Conservation (phyloP, 2,329 filamentous ascomycete species). For the Fusarium nygamai region DNA sequence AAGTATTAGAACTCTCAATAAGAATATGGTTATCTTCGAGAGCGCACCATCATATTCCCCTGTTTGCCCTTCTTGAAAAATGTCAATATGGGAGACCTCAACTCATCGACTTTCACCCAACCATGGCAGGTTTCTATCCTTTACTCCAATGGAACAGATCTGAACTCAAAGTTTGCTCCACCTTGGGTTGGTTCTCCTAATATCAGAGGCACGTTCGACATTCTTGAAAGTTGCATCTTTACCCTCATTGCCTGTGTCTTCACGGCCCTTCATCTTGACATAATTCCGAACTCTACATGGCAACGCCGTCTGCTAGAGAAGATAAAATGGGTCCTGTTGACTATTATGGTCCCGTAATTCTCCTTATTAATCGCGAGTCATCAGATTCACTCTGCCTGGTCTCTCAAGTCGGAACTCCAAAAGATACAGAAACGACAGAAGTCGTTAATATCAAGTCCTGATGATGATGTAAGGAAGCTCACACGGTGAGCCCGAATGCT, state of each 20-base stretch:
- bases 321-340: neutral
- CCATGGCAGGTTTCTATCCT: neutral
- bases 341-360: neutral
- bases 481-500: accelerated
- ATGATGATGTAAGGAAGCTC: neutral
- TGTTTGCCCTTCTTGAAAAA: neutral
- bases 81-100: neutral
- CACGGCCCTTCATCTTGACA: neutral
- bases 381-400: neutral
- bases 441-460: accelerated
- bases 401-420: neutral
- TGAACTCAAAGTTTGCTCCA: neutral
- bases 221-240: conserved; percentile 4
- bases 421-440: neutral
- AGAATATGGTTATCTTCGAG: accelerated
- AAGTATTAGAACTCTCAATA: accelerated
- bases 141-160: neutral
- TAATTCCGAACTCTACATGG: neutral
- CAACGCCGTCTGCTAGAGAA: neutral
- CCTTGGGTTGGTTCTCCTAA: neutral
- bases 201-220: neutral
- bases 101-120: neutral
- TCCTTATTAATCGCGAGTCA: accelerated
- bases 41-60: accelerated
- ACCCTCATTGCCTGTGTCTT: neutral